Conservation (phyloP, 2,329 filamentous ascomycete genomes). For the Ceratocystis ficicola region DNA sequence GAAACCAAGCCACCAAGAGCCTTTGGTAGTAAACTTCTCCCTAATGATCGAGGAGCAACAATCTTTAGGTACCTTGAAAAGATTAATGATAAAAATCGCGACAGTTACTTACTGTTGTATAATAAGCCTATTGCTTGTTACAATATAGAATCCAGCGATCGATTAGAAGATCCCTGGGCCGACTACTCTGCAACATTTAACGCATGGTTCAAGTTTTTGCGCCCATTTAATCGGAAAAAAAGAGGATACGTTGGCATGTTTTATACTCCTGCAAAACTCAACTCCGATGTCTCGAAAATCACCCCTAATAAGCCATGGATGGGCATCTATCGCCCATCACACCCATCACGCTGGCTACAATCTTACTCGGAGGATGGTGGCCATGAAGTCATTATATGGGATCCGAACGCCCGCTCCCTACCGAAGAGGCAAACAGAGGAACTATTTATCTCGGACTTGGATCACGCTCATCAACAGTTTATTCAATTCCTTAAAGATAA, state of each 20-base stretch:
- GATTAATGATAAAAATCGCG: neutral
- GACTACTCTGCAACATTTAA: slow-evolving; percentile 28
- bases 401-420: slow-evolving; percentile 29
- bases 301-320: slow-evolving; percentile 39
- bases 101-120: neutral
- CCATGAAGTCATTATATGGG: slow-evolving; percentile 46
- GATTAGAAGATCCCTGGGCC: slow-evolving; percentile 24
- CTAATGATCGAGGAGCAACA: neutral
- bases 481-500: slow-evolving; percentile 31
- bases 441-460: slow-evolving; percentile 31
- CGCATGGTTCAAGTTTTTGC: slow-evolving; percentile 25
- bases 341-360: slow-evolving; percentile 28
- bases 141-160: neutral
- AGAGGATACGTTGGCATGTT: slow-evolving; percentile 33
- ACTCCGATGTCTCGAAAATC: slow-evolving; percentile 22
- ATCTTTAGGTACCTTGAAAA: neutral
- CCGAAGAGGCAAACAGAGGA: neutral
- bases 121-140: neutral
- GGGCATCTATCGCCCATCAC: slow-evolving; percentile 35
- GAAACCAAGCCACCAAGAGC: neutral
- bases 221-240: slow-evolving; percentile 11
- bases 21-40: neutral
- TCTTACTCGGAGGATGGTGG: slow-evolving; percentile 24
- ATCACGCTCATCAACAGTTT: slow-evolving; percentile 36
- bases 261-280: slow-evolving; percentile 31